Conservation (phyloP, 176 grass and related monocot species). For the Phoenix dactylifera region DNA sequence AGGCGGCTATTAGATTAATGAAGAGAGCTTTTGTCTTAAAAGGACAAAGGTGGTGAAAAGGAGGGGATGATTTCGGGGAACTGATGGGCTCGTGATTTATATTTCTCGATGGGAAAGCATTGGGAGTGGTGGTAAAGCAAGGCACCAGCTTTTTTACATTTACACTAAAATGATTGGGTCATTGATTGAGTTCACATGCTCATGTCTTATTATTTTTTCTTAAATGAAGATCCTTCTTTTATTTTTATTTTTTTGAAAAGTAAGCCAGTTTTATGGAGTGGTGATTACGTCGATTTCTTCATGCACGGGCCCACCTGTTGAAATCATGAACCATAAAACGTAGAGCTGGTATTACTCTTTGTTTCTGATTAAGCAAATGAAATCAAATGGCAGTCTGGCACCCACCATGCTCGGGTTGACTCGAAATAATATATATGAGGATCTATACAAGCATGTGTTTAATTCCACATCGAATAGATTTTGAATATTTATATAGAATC, state of each 20-base stretch:
- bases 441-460: too few species aligned
- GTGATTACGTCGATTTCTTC: too few species aligned
- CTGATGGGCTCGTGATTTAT: constrained; percentile 59
- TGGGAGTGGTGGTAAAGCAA: constrained; percentile 29
- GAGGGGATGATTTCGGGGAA: constrained; percentile 45
- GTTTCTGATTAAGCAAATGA: too few species aligned
- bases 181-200: constrained; percentile 49
- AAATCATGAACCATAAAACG: too few species aligned
- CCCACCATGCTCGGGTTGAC: too few species aligned
- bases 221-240: not conserved
- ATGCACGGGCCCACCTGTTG: too few species aligned
- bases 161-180: constrained; percentile 52
- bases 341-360: too few species aligned
- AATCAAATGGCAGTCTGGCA: too few species aligned
- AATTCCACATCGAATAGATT: too few species aligned
- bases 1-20: constrained; percentile 33
- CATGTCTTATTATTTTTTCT: not conserved
- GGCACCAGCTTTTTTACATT: constrained; percentile 38
- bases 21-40: constrained; percentile 27
- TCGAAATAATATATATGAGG: too few species aligned
- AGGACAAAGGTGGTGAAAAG: constrained; percentile 40
- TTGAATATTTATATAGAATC: too few species aligned
- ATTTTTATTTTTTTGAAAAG: not conserved
- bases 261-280: not conserved
- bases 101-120: constrained; percentile 30